phyloP scores from a whole-genome alignment of 2,329 filamentous ascomycete species.

The Ascochyta rabiei region DNA sequence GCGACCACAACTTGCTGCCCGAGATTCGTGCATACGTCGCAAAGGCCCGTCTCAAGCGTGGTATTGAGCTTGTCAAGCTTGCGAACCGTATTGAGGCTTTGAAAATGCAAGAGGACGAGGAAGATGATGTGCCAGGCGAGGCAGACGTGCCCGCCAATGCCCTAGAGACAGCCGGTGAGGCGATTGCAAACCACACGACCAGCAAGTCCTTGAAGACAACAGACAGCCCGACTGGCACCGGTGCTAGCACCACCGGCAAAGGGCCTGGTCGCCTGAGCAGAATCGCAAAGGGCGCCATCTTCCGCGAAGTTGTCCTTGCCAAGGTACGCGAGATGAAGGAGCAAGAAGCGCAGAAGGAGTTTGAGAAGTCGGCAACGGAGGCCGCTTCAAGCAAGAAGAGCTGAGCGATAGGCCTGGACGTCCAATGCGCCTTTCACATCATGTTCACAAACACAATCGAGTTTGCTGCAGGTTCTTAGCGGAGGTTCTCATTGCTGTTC shows the following conservation, averaged over 20 bases:
- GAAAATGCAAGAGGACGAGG: constrained; percentile 90
- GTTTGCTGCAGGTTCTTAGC: constrained; percentile 32
- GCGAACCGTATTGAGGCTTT: constrained; percentile 93
- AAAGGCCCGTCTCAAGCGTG: constrained; percentile 86
- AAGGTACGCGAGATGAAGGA: constrained; percentile 94
- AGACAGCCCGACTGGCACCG: constrained; percentile 8
- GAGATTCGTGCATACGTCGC: constrained; percentile 95
- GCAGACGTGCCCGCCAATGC: constrained; percentile 68
- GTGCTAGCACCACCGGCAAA: constrained; percentile 44
- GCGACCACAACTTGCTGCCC: constrained; percentile 94
- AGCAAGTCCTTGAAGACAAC: constrained; percentile 29
- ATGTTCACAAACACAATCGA: constrained; percentile 18
- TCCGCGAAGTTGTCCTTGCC: constrained; percentile 90
- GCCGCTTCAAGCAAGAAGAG: constrained; percentile 30
- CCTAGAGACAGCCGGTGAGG: constrained; percentile 60
- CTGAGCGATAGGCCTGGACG: not conserved
- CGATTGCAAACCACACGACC: constrained; percentile 42
- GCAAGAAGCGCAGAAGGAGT: constrained; percentile 74
- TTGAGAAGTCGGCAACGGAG: constrained; percentile 62
- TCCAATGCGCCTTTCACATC: constrained; percentile 13
- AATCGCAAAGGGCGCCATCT: constrained; percentile 74
- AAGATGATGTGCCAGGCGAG: constrained; percentile 67
- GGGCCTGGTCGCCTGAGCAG: constrained; percentile 59
- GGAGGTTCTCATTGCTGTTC: constrained; percentile 26
- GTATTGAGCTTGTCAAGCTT: constrained; percentile 95